Conservation (phyloP, 148 eudicot genomes). For the Nepenthes mirabilis region DNA sequence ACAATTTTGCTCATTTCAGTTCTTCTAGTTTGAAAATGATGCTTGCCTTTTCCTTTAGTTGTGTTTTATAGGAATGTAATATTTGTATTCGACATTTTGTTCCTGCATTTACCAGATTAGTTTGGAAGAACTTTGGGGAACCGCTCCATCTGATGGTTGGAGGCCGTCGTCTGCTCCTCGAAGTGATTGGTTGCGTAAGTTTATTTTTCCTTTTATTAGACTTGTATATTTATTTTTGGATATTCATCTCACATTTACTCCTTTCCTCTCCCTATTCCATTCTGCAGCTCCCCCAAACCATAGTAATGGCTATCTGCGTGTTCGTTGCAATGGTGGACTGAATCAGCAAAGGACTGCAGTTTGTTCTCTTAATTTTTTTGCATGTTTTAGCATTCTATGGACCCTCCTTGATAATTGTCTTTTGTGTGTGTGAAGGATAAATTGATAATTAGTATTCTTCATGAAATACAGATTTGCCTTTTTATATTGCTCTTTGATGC, state of each 20-base stretch:
- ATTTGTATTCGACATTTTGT: neutral
- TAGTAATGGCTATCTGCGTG: slow-evolving; percentile 82
- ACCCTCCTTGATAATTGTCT: no score
- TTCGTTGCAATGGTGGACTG: slow-evolving; percentile 91
- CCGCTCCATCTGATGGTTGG: slow-evolving; percentile 77
- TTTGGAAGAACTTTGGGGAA: slow-evolving; percentile 55
- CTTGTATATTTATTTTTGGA: no score
- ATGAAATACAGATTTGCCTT: no score
- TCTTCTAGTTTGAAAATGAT: no score
- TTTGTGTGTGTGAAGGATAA: no score
- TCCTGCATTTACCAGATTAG: slow-evolving; percentile 26
- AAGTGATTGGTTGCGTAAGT: slow-evolving; percentile 73
- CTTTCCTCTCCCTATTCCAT: neutral
- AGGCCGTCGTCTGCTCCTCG: slow-evolving; percentile 88
- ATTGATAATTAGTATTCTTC: no score
- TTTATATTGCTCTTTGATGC: no score
- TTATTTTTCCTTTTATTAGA: neutral
- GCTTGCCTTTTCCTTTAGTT: no score
- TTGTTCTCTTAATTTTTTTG: slow-evolving; percentile 9
- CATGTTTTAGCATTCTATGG: no score
- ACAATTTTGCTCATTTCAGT: no score
- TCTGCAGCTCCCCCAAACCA: slow-evolving; percentile 66
- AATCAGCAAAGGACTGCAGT: slow-evolving; percentile 97
- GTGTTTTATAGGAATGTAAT: no score
- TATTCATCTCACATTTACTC: no score